phyloP scores from a whole-genome alignment of 176 grass and related monocot species.

The Aegilops longissima region DNA sequence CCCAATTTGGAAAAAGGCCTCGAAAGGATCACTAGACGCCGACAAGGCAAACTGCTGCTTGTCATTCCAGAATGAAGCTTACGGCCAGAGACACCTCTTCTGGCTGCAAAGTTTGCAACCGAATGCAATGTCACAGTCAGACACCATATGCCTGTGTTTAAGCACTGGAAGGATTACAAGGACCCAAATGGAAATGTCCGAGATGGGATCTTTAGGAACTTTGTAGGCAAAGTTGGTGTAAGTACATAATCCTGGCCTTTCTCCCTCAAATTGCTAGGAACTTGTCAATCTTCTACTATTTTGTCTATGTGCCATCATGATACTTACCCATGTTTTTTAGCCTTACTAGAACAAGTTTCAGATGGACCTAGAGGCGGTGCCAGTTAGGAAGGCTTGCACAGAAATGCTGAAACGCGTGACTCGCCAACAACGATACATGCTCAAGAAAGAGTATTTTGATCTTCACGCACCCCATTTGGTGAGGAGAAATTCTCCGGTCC shows the following conservation, averaged over 20 bases:
- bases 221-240: neutral
- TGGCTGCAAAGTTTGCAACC: too few species aligned
- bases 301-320: too few species aligned
- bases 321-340: neutral
- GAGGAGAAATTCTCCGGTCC: too few species aligned
- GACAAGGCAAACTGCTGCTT: too few species aligned
- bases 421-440: too few species aligned
- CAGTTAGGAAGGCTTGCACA: neutral
- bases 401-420: neutral
- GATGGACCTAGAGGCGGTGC: neutral
- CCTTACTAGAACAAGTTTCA: slow-evolving; percentile 1
- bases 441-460: too few species aligned
- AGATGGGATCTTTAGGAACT: neutral
- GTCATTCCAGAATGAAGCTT: too few species aligned
- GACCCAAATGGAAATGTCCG: too few species aligned
- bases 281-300: neutral
- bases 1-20: too few species aligned
- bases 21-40: too few species aligned
- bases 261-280: neutral
- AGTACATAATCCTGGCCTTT: neutral
- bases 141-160: neutral
- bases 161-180: neutral
- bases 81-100: too few species aligned
- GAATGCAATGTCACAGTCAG: neutral
- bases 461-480: too few species aligned